Conservation (phyloP, 768 basidiomycete genomes). For the Macrolepiota albuminosa region DNA sequence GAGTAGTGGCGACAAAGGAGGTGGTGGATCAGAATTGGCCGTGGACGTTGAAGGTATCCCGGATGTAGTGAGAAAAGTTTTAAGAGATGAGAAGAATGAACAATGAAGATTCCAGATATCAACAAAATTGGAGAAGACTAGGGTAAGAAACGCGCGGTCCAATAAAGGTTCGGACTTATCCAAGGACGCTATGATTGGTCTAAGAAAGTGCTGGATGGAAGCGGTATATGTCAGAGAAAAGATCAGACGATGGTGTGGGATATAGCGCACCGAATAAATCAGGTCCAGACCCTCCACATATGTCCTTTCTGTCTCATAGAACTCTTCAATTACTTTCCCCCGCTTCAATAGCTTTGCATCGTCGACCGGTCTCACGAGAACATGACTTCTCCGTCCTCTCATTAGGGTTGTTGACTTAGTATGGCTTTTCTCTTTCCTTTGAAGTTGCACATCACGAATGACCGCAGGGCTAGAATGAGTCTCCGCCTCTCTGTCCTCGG, state of each 20-base stretch:
- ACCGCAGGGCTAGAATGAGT: slow-evolving; percentile 18
- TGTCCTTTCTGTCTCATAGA: slow-evolving; percentile 74
- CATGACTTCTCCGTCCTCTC: slow-evolving; percentile 31
- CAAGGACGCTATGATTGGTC: slow-evolving; percentile 72
- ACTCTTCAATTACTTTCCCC: slow-evolving; percentile 70
- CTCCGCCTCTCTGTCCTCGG: slow-evolving; percentile 40
- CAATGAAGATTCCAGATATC: slow-evolving; percentile 90
- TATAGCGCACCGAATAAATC: slow-evolving; percentile 63
- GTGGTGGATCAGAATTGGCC: slow-evolving; percentile 23
- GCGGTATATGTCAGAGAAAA: slow-evolving; percentile 1
- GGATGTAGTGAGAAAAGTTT: slow-evolving; percentile 36
- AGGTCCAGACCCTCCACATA: slow-evolving; percentile 82
- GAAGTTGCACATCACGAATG: too few relatives aligned
- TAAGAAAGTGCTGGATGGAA: slow-evolving; percentile 65
- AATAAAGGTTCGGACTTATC: slow-evolving; percentile 68
- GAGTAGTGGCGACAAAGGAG: slow-evolving; percentile 52
- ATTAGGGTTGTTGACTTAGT: slow-evolving; percentile 29
- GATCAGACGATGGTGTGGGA: background rate
- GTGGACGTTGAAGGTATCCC: slow-evolving; percentile 4
- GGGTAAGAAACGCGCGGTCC: slow-evolving; percentile 60
- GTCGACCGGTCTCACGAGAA: slow-evolving; percentile 35
- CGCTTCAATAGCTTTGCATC: slow-evolving; percentile 52
- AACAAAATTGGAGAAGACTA: slow-evolving; percentile 83
- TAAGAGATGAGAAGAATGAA: slow-evolving; percentile 61
- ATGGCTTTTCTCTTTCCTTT: slow-evolving; percentile 25